These are phyloP conservation scores for Magnolia officinalis DNA, from an alignment of 164 flowering plant species.

Conservation along the genomic window DNA sequence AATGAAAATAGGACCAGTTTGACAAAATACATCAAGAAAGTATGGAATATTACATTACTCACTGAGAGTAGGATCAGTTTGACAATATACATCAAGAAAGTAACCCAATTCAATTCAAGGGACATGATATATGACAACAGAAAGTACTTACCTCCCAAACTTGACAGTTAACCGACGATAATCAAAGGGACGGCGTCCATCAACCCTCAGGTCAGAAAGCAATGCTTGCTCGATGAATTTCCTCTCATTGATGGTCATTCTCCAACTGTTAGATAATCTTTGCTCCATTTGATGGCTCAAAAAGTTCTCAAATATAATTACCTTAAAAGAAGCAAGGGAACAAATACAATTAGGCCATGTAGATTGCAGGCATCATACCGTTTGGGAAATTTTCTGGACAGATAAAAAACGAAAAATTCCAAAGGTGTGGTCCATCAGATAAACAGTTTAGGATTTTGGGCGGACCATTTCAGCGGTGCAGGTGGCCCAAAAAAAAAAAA, in stretches of 20 bases:
- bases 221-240: slow-evolving; percentile 80
- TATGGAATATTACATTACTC: neutral
- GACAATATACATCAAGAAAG: neutral
- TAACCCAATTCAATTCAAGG: neutral
- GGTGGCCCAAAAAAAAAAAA: too few species aligned
- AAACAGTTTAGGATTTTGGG: too few species aligned
- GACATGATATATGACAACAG: neutral
- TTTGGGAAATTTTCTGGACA: too few species aligned
- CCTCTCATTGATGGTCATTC: slow-evolving; percentile 79
- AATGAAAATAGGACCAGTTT: neutral
- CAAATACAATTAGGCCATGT: too few species aligned
- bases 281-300: slow-evolving; percentile 54
- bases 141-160: slow-evolving; percentile 62
- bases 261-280: slow-evolving; percentile 63
- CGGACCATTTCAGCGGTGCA: too few species aligned
- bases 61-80: neutral
- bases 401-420: too few species aligned
- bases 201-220: slow-evolving; percentile 64
- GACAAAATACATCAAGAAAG: neutral
- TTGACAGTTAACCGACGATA: slow-evolving; percentile 60
- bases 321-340: too few species aligned
- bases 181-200: slow-evolving; percentile 80
- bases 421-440: too few species aligned
- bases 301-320: neutral
- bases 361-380: too few species aligned